Conservation (phyloP, 805 yeast species). For the Saccharomyces eubayanus region DNA sequence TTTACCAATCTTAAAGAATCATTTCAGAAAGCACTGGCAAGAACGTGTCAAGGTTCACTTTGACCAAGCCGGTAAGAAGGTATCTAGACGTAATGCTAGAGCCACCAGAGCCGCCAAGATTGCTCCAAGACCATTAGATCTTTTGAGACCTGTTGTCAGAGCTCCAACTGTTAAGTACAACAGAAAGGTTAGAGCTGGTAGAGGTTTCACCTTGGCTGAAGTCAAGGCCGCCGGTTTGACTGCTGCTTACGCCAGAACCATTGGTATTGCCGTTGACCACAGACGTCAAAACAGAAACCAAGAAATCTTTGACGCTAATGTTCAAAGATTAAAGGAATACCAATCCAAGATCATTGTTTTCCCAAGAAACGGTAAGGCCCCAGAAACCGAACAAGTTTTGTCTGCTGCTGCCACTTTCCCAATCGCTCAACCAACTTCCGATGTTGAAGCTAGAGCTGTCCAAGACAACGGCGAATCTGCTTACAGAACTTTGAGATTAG, state of each 20-base stretch:
- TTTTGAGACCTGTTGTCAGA: conserved; percentile 92
- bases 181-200: conserved; percentile 98
- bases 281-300: conserved; percentile 96
- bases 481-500: conserved; percentile 85
- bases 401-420: conserved; percentile 78
- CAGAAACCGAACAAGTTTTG: conserved; percentile 65
- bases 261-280: conserved; percentile 97
- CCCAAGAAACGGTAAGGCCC: conserved; percentile 78
- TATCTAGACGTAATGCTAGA: conserved; percentile 87
- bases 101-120: conserved; percentile 80
- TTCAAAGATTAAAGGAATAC: conserved; percentile 90
- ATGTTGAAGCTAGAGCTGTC: conserved; percentile 78
- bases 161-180: conserved; percentile 96
- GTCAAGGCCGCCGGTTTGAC: conserved; percentile 91
- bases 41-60: conserved; percentile 97
- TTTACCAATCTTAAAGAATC: conserved; percentile 96
- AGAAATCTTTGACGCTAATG: conserved; percentile 88
- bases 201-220: conserved; percentile 96
- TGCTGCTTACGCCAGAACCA: conserved; percentile 88
- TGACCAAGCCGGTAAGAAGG: conserved; percentile 99
- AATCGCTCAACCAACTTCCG: conserved; percentile 64
- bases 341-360: conserved; percentile 85
- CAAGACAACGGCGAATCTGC: conserved; percentile 65
- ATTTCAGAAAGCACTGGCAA: conserved; percentile 99
- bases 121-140: conserved; percentile 95